These are phyloP conservation scores for Rhodocollybia butyracea DNA, from an alignment of 768 basidiomycete species.

Conservation along the genomic window DNA sequence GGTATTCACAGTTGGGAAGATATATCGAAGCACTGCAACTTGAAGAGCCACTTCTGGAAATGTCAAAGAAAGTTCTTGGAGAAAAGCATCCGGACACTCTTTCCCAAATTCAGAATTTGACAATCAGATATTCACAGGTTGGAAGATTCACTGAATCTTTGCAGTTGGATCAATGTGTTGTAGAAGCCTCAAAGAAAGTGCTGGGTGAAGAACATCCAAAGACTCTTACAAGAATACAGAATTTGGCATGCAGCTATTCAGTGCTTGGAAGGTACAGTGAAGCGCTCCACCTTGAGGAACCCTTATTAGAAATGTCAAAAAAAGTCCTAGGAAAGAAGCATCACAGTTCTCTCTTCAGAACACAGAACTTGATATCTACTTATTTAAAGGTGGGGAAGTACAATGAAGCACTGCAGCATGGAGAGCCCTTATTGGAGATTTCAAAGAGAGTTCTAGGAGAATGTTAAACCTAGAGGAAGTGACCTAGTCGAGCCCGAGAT, in stretches of 20 bases:
- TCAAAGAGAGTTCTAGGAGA: neutral
- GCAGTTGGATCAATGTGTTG: too few relatives aligned
- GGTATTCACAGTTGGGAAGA: neutral
- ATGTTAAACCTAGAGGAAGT: too few relatives aligned
- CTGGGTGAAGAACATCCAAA: neutral
- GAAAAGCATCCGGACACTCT: neutral
- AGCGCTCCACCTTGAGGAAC: neutral
- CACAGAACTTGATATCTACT: neutral
- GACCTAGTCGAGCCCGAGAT: too few relatives aligned
- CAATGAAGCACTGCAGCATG: neutral
- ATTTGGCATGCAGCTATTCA: neutral
- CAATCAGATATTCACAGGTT: neutral
- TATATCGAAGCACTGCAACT: too few relatives aligned
- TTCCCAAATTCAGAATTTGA: neutral
- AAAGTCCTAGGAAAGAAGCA: slow-evolving; percentile 2
- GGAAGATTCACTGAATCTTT: neutral
- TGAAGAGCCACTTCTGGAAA: neutral
- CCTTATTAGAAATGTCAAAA: neutral
- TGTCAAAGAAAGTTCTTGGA: neutral
- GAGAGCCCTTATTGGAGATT: neutral
- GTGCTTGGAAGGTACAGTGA: neutral
- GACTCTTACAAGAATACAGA: neutral
- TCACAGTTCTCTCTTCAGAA: neutral
- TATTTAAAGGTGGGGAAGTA: neutral
- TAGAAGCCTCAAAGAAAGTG: neutral